Base-by-base conservation (phyloP, 2,329 filamentous ascomycete genomes). In the Colletotrichum echinochloae region DNA sequence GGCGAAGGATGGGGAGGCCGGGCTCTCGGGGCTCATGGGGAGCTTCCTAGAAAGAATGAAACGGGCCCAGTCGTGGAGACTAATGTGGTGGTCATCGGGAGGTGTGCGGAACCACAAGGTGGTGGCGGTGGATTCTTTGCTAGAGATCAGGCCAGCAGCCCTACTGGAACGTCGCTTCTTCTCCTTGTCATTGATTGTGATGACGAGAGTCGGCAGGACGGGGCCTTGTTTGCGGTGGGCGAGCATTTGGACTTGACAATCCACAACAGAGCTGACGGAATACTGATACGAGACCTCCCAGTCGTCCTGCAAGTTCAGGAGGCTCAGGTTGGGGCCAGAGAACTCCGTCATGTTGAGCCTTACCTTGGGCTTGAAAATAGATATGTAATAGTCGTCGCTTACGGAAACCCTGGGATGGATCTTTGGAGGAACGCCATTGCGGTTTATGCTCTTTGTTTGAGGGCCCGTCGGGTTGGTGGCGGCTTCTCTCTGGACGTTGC, bases 91-190 rank as follows among this genome's bases (percentile, higher is more conserved):
- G 65, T 89, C 87, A 23, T 90, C 87, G 5, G 81, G 78, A 20
- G 84, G 80, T 0, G 84, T 80, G 39, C 90, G 87, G 72, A 92
- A 91, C 80, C 86, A 86, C 3, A 92, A 78, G 0, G 84, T 85
- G 11, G 81, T 83, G 3, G 84, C 80, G 11, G 81, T 78, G 1
- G 83, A 79, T 20, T 89, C 86, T 75, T 86, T 89, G 67, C 80
- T 84, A 12, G 85, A 78, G 23, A 84, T 85, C 28, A 91, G 80
- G 3, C 87, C 87, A 5, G 87, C 85, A 4, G 90, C 88, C 71
- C 89, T 85, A 74, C 89, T 91, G 56, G 90, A 91, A 70, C 90
- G 85, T 60, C 90, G 86, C 75, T 91, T 91, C 65, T 88, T 86
- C 72, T 89, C 82, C 77, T 89, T 90, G 73, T 91, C 89, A 46